Base-by-base conservation (phyloP, 2,329 filamentous ascomycete genomes). In the Neofusicoccum parvum region DNA sequence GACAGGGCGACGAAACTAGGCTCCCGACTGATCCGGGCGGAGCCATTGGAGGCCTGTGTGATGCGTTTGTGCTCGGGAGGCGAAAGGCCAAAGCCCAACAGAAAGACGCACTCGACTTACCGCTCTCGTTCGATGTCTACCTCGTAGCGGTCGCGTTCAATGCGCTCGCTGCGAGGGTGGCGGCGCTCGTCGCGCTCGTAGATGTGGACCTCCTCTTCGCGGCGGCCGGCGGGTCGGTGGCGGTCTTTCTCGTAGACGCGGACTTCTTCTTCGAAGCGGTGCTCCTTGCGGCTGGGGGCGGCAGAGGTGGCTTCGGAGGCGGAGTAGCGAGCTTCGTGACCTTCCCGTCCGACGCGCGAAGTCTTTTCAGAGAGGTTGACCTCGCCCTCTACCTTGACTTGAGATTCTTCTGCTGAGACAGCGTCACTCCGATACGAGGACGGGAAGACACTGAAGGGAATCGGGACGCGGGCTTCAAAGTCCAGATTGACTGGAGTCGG, bases 401-500 rank as follows among this genome's bases (percentile, higher is more conserved):
- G 83, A 82, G 88, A 88, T 81, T 85, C 83, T 79, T 86, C 82
- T 78, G 80, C 83, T 70, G 75, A 82, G 77, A 83, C 50, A 83
- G 85, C 85, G 84, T 88, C 87, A 86, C 86, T 89, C 83, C 91
- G 88, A 88, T 97, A 98, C 84, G 93, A 92, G 83, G 93, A 97
- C 86, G 94, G 94, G 89, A 98, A 97, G 91, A 97, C 91, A 92
- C 93, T 97, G 90, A 97, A 96, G 85, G 94, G 94, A 85, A 98
- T 95, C 87, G 94, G 92, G 84, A 97, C 92, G 84, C 93, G 92
- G 85, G 94, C 93, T 91, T 97, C 94, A 95, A 96, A 97, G 92
- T 97, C 94, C 94, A 97, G 94, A 87, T 92, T 97, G 92, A 85
- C 92, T 90, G 90, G 89, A 89, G 91, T 88, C 83, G 80, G 81